Evolutionary conservation across 2,329 filamentous ascomycete species (phyloP).

Genomic region (Exophiala viscosa): DNA sequence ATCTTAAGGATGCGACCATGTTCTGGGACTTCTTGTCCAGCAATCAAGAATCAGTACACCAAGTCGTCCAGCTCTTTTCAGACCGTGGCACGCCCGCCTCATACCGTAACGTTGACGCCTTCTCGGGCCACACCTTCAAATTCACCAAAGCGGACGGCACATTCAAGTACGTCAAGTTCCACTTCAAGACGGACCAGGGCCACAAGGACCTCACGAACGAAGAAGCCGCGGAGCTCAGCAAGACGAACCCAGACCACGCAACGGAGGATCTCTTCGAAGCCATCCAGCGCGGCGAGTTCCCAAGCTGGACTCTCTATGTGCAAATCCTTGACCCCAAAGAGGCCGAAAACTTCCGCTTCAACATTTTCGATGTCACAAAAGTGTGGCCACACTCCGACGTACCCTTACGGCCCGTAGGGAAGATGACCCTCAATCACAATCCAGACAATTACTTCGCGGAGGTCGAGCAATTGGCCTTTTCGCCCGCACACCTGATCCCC

Average conservation of each 20-base stretch:
- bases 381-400: conserved; percentile 64
- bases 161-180: conserved; percentile 64
- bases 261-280: conserved; percentile 60
- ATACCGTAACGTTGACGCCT: conserved; percentile 64
- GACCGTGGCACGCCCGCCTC: conserved; percentile 64
- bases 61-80: conserved; percentile 63
- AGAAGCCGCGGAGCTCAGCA: conserved; percentile 53
- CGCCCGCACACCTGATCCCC: conserved; percentile 61
- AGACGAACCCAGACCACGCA: conserved; percentile 57
- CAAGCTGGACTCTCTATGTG: conserved; percentile 62
- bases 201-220: conserved; percentile 57
- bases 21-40: conserved; percentile 64
- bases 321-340: conserved; percentile 62
- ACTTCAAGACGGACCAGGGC: conserved; percentile 62
- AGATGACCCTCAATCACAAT: conserved; percentile 51
- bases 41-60: conserved; percentile 61
- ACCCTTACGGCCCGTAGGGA: conserved; percentile 54
- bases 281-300: conserved; percentile 59
- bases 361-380: conserved; percentile 67
- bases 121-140: conserved; percentile 65
- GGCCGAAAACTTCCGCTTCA: conserved; percentile 59
- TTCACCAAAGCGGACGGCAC: conserved; percentile 62
- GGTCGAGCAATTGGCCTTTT: conserved; percentile 65
- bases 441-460: conserved; percentile 62
- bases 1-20: conserved; percentile 65